A percentile compares a stretch with the other conserved stretches of the same genome.
phyloP scores from a whole-genome alignment of 2,329 filamentous ascomycete species.

The Escovopsis sp. region DNA sequence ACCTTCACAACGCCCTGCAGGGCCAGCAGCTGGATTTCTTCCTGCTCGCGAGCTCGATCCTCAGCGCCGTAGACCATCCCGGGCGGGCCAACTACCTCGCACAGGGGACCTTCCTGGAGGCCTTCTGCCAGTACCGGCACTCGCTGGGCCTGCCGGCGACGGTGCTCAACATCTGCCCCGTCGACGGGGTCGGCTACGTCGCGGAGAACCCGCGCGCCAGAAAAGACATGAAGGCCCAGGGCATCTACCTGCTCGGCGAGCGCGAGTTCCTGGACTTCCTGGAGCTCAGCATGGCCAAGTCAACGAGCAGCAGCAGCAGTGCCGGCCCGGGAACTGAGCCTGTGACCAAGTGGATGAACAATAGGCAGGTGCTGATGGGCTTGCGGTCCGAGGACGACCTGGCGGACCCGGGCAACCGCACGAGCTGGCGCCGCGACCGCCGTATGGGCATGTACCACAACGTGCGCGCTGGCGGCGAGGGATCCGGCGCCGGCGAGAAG shows the following conservation, averaged over 20 bases:
- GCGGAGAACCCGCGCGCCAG: not conserved
- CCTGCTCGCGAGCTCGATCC: constrained; percentile 16
- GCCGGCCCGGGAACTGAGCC: not conserved
- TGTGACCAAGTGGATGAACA: not conserved
- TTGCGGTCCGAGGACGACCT: not conserved
- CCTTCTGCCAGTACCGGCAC: constrained; percentile 23
- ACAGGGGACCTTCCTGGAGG: constrained; percentile 26
- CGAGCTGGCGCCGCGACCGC: not conserved
- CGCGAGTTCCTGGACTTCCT: not conserved
- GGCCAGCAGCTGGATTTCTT: constrained; percentile 18
- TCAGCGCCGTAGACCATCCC: constrained; percentile 14
- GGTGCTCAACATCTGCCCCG: constrained; percentile 21
- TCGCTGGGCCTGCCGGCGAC: constrained; percentile 20
- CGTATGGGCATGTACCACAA: not conserved
- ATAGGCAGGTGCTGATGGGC: not conserved
- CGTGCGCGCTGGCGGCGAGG: not conserved
- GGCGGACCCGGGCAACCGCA: not conserved
- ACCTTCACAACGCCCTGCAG: constrained; percentile 15
- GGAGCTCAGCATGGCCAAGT: not conserved
- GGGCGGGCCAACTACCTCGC: constrained; percentile 24
- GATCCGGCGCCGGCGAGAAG: not conserved
- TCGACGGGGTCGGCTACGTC: constrained; percentile 25
- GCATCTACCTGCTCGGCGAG: not conserved
- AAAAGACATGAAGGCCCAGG: not conserved
- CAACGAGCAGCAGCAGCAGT: not conserved